Evolutionary conservation across 2,329 filamentous ascomycete species (phyloP), one percentile per base, ranked within the genome.

Genomic region (Pseudocercospora musae): DNA sequence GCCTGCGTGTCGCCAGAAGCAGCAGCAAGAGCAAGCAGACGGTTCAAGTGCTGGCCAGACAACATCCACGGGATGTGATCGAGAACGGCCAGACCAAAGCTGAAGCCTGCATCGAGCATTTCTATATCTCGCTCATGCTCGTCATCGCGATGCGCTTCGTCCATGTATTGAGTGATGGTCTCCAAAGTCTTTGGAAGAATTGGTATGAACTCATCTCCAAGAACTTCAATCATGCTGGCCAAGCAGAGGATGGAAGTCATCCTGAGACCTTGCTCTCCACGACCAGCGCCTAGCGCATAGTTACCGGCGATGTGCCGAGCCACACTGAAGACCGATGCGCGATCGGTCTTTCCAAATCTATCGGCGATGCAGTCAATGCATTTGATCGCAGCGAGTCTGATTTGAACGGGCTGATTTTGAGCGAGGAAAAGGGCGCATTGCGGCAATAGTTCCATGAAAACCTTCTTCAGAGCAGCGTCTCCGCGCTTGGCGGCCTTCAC

Each of bases 341-440:
- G 82, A 71, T 96, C 91, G 75, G 93, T 96, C 81, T 95, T 96
- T 68, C 95, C 96, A 74, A 96, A 98, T 75, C 94, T 94, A 77
- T 97, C 93, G 2, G 91, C 86, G 66, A 99, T 96, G 76, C 91
- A 91, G 78, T 97, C 93, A 49, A 98, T 89, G 70, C 94, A 98
- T 37, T 88, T 87, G 65, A 99, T 88, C 0, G 93, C 91, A 10
- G 91, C 92, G 70, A 92, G 89, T 77, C 94, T 92, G 75, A 95
- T 89, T 27, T 87, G 82, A 58, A 89, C 84, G 68, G 95, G 88
- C 31, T 84, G 80, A 6, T 90, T 89, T 55, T 89, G 85, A 59
- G 88, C 82, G 62, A 99, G 86, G 50, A 96, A 90, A 20, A 84
- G 82, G 18, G 90, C 91, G 64, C 73, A 75, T 42, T 73, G 73